These are phyloP conservation scores for Zalaria sp. DNA, from an alignment of 2,329 filamentous ascomycete species.

Conservation along the genomic window DNA sequence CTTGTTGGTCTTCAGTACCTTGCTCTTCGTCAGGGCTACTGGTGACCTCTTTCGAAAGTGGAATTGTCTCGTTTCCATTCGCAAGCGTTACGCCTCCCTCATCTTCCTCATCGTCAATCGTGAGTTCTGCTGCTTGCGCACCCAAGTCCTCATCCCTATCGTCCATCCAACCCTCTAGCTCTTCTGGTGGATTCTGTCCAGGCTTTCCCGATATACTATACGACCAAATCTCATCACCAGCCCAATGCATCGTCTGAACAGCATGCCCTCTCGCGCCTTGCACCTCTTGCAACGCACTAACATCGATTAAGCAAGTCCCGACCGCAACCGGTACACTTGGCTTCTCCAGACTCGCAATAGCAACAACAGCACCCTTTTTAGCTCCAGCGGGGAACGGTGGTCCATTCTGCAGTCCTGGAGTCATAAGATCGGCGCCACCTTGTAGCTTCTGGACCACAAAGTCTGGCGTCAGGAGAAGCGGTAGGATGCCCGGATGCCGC, in stretches of 20 bases:
- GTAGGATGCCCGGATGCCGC: constrained; percentile 46
- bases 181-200: constrained; percentile 38
- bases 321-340: constrained; percentile 50
- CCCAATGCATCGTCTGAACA: constrained; percentile 52
- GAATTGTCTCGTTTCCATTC: constrained; percentile 6
- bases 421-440: constrained; percentile 55
- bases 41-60: constrained; percentile 7
- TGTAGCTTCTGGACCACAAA: constrained; percentile 49
- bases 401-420: constrained; percentile 48
- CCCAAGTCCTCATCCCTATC: constrained; percentile 20
- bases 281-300: constrained; percentile 39
- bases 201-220: constrained; percentile 43
- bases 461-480: constrained; percentile 48
- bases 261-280: constrained; percentile 50
- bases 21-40: constrained; percentile 12
- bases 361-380: constrained; percentile 46
- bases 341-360: constrained; percentile 43
- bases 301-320: constrained; percentile 50
- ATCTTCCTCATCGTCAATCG: constrained; percentile 27
- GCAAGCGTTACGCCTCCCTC: constrained; percentile 32
- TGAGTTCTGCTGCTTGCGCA: constrained; percentile 26
- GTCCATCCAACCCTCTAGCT: constrained; percentile 35
- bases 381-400: constrained; percentile 48
- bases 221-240: constrained; percentile 54
- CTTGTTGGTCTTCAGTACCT: constrained; percentile 17